Conservation (phyloP, 2,329 filamentous ascomycete genomes). For the Leptographium wingfieldii region DNA sequence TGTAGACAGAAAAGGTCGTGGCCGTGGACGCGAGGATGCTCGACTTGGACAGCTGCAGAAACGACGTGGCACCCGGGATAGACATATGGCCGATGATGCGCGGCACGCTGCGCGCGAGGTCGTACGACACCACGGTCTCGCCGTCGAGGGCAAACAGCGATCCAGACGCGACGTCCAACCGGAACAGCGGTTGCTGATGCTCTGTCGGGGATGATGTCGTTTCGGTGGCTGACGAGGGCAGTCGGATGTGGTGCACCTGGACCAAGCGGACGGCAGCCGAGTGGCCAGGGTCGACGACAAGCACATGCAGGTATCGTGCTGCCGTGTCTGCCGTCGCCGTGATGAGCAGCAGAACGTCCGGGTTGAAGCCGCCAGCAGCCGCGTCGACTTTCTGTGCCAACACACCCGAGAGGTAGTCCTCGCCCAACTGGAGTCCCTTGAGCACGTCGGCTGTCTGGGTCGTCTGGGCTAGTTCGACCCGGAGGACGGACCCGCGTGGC, state of each 20-base stretch:
- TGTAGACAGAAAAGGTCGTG: slow-evolving; percentile 48
- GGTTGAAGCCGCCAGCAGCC: slow-evolving; percentile 28
- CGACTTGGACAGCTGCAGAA: slow-evolving; percentile 53
- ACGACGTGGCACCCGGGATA: slow-evolving; percentile 42
- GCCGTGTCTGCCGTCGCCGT: slow-evolving; percentile 18
- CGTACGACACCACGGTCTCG: slow-evolving; percentile 45
- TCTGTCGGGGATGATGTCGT: not conserved
- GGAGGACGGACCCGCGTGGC: slow-evolving; percentile 21
- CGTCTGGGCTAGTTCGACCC: slow-evolving; percentile 36
- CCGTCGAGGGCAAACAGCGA: slow-evolving; percentile 46
- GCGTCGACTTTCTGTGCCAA: slow-evolving; percentile 34
- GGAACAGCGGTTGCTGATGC: slow-evolving; percentile 23
- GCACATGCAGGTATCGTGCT: slow-evolving; percentile 21
- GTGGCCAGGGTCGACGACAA: slow-evolving; percentile 16
- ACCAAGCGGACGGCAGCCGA: slow-evolving; percentile 11
- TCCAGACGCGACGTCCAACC: slow-evolving; percentile 51
- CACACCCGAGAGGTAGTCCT: slow-evolving; percentile 37
- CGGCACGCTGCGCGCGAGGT: slow-evolving; percentile 50
- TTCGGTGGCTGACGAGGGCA: slow-evolving; percentile 2
- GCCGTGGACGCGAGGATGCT: slow-evolving; percentile 50
- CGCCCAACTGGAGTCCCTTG: slow-evolving; percentile 42
- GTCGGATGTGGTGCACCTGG: slow-evolving; percentile 13
- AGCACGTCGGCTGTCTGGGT: slow-evolving; percentile 34
- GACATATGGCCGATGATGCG: slow-evolving; percentile 43
- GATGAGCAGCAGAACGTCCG: slow-evolving; percentile 43